These are phyloP conservation scores for Fistulinella prunicolor DNA, from an alignment of 768 basidiomycete genomes.

Conservation along the genomic window DNA sequence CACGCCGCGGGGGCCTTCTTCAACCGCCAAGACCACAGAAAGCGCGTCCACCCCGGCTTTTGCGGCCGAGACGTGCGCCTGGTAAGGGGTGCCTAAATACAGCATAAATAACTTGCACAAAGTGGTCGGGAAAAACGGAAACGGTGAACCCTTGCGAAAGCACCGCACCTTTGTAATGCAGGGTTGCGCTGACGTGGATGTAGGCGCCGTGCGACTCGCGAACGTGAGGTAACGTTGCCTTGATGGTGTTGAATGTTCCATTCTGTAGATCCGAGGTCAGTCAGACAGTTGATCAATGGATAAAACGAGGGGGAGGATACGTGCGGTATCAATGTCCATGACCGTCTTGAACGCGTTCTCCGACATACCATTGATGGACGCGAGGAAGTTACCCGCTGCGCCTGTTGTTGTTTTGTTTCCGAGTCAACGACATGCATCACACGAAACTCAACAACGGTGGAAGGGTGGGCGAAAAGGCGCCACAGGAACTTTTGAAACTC, in stretches of 20 bases:
- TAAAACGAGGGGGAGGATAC: constrained; percentile 17
- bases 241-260: constrained; percentile 92
- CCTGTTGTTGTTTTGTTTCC: constrained; percentile 42
- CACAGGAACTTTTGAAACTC: background rate
- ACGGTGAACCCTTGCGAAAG: background rate
- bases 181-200: constrained; percentile 84
- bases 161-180: constrained; percentile 73
- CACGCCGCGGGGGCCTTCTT: constrained; percentile 94
- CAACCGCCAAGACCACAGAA: constrained; percentile 81
- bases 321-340: constrained; percentile 87
- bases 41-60: constrained; percentile 94
- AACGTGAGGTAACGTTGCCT: constrained; percentile 79
- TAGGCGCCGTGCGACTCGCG: constrained; percentile 75
- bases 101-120: background rate
- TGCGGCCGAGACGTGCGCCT: constrained; percentile 91
- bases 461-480: too few species aligned
- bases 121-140: too few species aligned
- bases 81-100: constrained; percentile 67
- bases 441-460: too few species aligned
- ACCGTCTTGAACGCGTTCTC: constrained; percentile 92
- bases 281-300: too few species aligned
- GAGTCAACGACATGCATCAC: too few species aligned
- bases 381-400: constrained; percentile 95
- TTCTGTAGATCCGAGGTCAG: background rate
- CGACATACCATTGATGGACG: constrained; percentile 77